A percentile compares a stretch with the other conserved stretches of the same genome.
Evolutionary conservation across 1,284 basidiomycete genomes (phyloP).

Genomic region (Ganoderma meredithae): DNA sequence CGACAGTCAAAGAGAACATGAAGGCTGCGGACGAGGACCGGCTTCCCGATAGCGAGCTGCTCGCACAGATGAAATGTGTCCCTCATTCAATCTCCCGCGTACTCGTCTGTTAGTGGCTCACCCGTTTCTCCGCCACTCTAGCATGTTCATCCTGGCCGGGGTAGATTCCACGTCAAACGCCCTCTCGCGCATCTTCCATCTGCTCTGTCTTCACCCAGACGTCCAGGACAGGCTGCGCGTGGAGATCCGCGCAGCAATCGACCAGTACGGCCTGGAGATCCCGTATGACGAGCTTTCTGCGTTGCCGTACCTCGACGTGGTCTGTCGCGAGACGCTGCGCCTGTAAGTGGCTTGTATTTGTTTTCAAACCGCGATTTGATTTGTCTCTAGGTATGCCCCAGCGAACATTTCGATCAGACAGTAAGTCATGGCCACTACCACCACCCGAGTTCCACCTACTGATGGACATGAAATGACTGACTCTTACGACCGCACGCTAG

Average conservation of each 20-base stretch:
- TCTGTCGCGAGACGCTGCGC: slow-evolving; percentile 33
- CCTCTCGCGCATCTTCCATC: slow-evolving; percentile 18
- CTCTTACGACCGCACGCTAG: neutral
- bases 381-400: neutral
- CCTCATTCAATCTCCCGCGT: neutral
- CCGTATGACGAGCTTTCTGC: slow-evolving; percentile 23
- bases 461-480: neutral
- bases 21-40: slow-evolving; percentile 31
- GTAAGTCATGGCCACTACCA: neutral
- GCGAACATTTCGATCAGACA: neutral
- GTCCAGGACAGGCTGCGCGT: slow-evolving; percentile 21
- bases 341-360: slow-evolving; percentile 19
- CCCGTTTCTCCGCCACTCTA: neutral
- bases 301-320: slow-evolving; percentile 27
- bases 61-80: slow-evolving; percentile 36
- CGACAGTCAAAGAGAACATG: slow-evolving; percentile 34
- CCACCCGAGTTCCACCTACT: too few relatives aligned
- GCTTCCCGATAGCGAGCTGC: slow-evolving; percentile 35
- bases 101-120: neutral
- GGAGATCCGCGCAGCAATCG: slow-evolving; percentile 15
- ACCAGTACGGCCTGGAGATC: slow-evolving; percentile 10
- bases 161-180: slow-evolving; percentile 27
- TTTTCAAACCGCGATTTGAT: neutral
- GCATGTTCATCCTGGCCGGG: slow-evolving; percentile 22
- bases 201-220: slow-evolving; percentile 17